A percentile compares a stretch with the other conserved stretches of the same genome.
phyloP scores from a whole-genome alignment of 352 stramenopile species.

The Globisporangium ultimum region DNA sequence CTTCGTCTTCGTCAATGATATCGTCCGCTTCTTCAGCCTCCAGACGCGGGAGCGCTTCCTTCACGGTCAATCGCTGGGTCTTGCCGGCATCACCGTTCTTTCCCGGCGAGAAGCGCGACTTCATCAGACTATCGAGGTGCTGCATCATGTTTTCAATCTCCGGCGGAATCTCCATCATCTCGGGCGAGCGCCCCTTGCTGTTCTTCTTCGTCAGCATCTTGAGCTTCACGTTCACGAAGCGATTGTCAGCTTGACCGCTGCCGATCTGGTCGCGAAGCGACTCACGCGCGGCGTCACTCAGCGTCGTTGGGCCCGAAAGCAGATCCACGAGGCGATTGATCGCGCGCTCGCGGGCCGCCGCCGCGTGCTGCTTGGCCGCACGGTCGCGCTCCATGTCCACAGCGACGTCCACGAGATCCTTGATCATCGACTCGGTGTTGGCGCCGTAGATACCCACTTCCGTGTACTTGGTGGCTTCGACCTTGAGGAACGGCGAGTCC shows the following conservation, averaged over 20 bases:
- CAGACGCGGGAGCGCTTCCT: constrained; percentile 67
- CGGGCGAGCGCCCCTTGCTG: constrained; percentile 17
- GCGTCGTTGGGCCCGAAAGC: constrained; percentile 30
- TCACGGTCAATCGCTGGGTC: constrained; percentile 62
- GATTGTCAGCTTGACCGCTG: constrained; percentile 45
- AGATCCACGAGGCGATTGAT: constrained; percentile 90
- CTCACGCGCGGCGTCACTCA: constrained; percentile 41
- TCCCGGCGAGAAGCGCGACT: constrained; percentile 26
- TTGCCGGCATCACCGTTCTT: constrained; percentile 23
- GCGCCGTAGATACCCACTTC: constrained; percentile 98
- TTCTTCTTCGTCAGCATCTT: constrained; percentile 39
- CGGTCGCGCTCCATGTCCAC: constrained; percentile 88
- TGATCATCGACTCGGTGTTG: constrained; percentile 99
- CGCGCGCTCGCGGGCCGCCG: constrained; percentile 82
- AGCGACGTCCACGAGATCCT: constrained; percentile 95
- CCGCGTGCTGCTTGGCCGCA: constrained; percentile 80
- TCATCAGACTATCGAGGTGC: constrained; percentile 68
- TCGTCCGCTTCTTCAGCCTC: constrained; percentile 69
- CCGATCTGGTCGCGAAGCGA: constrained; percentile 60
- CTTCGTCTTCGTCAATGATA: constrained; percentile 74
- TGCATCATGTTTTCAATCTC: constrained; percentile 84
- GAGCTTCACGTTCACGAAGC: constrained; percentile 51
- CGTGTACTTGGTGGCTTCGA: constrained; percentile 99
- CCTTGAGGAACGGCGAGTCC: constrained; percentile 98
- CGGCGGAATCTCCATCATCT: constrained; percentile 83